Evolutionary conservation across 768 basidiomycete genomes (phyloP).

Genomic region (Imleria badia): DNA sequence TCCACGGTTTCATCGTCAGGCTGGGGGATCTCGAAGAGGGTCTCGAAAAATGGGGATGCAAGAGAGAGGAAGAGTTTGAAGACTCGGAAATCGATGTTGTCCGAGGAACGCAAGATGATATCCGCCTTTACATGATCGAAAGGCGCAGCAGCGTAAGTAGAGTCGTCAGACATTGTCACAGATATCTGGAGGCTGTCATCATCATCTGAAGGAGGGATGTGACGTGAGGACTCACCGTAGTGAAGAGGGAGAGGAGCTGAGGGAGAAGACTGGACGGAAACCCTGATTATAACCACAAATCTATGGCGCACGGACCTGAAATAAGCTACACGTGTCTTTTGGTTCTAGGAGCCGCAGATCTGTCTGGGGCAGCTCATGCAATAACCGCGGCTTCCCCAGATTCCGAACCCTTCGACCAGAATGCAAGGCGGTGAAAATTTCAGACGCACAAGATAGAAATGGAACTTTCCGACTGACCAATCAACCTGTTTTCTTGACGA

Average conservation of each 20-base stretch:
- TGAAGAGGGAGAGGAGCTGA: neutral
- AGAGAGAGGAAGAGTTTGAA: constrained; percentile 1
- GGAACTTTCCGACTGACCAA: neutral
- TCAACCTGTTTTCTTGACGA: no score
- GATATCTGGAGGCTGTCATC: neutral
- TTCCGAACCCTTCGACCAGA: no score
- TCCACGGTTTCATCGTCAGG: constrained; percentile 4
- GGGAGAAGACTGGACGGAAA: no score
- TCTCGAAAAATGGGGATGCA: constrained; percentile 34
- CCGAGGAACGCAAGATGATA: constrained; percentile 6
- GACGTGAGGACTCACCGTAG: neutral
- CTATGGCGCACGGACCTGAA: neutral
- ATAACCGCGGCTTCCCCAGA: neutral
- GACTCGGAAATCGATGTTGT: no score
- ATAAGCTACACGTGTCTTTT: neutral
- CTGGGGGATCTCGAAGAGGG: constrained; percentile 33
- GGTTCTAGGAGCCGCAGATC: neutral
- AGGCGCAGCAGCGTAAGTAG: constrained; percentile 9
- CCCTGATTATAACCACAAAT: neutral
- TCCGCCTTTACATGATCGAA: constrained; percentile 19
- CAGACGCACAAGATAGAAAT: neutral
- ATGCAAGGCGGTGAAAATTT: neutral
- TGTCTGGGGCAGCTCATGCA: neutral
- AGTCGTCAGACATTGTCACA: neutral
- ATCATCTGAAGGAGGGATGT: neutral